Evolutionary conservation across 116 monocot species (phyloP).

Genomic region (Phalaenopsis hybrid): DNA sequence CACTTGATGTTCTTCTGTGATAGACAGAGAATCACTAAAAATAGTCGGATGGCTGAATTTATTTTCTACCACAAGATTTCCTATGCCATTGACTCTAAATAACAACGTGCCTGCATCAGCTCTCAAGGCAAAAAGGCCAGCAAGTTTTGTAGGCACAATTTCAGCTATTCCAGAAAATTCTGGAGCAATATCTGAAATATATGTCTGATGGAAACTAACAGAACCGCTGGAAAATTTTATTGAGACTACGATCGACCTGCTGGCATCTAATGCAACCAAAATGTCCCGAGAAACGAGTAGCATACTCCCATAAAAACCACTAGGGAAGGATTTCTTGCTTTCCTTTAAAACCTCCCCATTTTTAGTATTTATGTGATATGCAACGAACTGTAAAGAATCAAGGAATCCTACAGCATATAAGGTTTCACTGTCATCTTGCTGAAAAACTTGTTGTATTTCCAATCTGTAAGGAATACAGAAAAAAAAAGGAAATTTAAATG

Average conservation of each 20-base stretch:
- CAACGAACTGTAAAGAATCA: conserved; percentile 48
- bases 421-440: conserved; percentile 39
- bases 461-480: conserved; percentile 40
- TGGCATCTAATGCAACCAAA: conserved; percentile 65
- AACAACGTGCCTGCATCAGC: conserved; percentile 31
- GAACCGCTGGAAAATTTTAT: conserved; percentile 38
- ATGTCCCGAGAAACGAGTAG: conserved; percentile 41
- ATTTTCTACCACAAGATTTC: conserved; percentile 46
- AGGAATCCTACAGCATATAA: conserved; percentile 58
- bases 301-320: conserved; percentile 52
- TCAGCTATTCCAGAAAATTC: conserved; percentile 40
- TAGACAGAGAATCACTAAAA: conserved; percentile 60
- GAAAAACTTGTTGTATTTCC: conserved; percentile 56
- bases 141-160: conserved; percentile 46
- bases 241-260: conserved; percentile 47
- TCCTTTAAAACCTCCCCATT: conserved; percentile 67
- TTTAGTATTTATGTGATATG: conserved; percentile 54
- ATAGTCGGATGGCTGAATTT: conserved; percentile 38
- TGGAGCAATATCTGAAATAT: conserved; percentile 65
- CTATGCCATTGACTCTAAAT: conserved; percentile 36
- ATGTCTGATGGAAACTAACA: conserved; percentile 39
- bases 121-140: conserved; percentile 56
- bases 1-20: conserved; percentile 58
- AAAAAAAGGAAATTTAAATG: neutral
- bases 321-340: conserved; percentile 26